A percentile compares a stretch with the other conserved stretches of the same genome.
Conservation (phyloP, 2,329 filamentous ascomycete species). For the Ceratocystis alfenasii region DNA sequence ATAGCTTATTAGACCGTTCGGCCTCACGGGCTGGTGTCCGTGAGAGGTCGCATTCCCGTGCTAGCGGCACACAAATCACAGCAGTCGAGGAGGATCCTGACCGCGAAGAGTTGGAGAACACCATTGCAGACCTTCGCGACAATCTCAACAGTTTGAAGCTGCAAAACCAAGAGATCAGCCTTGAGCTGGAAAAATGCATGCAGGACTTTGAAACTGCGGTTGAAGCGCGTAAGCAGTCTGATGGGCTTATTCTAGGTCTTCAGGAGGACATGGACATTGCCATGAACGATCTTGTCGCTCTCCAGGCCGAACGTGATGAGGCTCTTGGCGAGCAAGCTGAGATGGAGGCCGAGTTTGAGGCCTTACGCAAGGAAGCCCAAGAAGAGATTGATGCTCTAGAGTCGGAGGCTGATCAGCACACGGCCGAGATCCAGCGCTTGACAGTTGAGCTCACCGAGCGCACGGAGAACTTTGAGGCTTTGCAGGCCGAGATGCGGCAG, state of each 20-base stretch:
- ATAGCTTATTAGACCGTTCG: slow-evolving; percentile 89
- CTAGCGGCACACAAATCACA: slow-evolving; percentile 58
- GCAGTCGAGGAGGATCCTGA: slow-evolving; percentile 56
- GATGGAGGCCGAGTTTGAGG: slow-evolving; percentile 49
- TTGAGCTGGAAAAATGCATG: slow-evolving; percentile 67
- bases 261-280: slow-evolving; percentile 72
- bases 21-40: slow-evolving; percentile 65
- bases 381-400: slow-evolving; percentile 56
- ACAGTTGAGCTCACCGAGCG: slow-evolving; percentile 61
- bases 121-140: slow-evolving; percentile 72
- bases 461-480: slow-evolving; percentile 76
- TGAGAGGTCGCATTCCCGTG: slow-evolving; percentile 60
- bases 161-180: slow-evolving; percentile 77
- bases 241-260: slow-evolving; percentile 47
- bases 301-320: slow-evolving; percentile 79
- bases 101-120: slow-evolving; percentile 75
- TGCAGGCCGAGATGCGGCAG: slow-evolving; percentile 87
- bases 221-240: slow-evolving; percentile 48
- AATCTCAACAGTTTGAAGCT: slow-evolving; percentile 76
- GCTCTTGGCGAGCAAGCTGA: slow-evolving; percentile 54
- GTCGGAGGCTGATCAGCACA: slow-evolving; percentile 59
- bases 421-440: slow-evolving; percentile 56
- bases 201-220: slow-evolving; percentile 67
- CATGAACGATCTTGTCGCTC: slow-evolving; percentile 63
- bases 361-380: slow-evolving; percentile 50